Conservation (phyloP, 495 filamentous ascomycete species). For the Collariella sp. region DNA sequence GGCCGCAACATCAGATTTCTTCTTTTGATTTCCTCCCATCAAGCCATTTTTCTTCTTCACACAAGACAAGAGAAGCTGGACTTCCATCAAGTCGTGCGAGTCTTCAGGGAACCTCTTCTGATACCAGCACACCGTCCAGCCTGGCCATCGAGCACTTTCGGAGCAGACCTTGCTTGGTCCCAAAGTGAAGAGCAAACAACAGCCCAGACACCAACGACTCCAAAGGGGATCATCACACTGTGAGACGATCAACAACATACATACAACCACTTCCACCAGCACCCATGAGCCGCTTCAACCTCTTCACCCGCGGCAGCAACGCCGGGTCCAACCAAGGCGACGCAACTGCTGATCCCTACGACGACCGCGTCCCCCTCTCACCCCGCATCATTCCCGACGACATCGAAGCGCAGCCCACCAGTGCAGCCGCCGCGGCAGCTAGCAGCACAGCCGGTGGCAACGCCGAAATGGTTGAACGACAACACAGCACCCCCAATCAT, state of each 20-base stretch:
- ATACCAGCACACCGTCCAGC: no score
- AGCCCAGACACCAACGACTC: no score
- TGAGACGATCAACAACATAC: conserved; percentile 11
- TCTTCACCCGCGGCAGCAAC: conserved; percentile 16
- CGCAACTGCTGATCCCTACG: conserved; percentile 13
- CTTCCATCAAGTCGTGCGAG: no score
- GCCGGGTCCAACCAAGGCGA: neutral
- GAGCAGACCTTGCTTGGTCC: neutral
- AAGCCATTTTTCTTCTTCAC: neutral
- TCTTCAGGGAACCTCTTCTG: no score
- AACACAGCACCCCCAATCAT: neutral
- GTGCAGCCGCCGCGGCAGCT: neutral
- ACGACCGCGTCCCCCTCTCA: conserved; percentile 21
- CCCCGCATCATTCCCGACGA: conserved; percentile 11
- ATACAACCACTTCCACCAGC: conserved; percentile 13
- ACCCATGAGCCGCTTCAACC: conserved; percentile 28
- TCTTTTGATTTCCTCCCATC: neutral
- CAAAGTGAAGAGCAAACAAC: neutral
- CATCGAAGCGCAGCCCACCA: conserved; percentile 17
- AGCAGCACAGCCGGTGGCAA: neutral
- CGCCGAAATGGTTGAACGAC: conserved; percentile 27
- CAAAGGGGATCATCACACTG: no score
- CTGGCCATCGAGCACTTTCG: no score
- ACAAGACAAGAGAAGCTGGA: neutral
- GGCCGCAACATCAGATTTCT: neutral